Conservation (phyloP, 352 stramenopile species). For the Globisporangium nodosum region DNA sequence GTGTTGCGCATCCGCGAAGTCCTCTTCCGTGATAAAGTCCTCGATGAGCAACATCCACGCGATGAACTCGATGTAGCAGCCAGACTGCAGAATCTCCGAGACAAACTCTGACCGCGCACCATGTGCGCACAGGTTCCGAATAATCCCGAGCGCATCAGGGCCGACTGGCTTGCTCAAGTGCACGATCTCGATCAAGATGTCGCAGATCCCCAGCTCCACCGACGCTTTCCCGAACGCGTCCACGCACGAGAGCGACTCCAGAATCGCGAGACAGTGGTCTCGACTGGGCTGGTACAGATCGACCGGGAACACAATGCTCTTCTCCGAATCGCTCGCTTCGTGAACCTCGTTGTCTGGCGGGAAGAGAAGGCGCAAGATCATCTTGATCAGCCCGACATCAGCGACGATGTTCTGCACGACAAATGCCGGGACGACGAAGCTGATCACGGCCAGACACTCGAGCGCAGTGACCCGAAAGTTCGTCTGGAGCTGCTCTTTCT, state of each 20-base stretch:
- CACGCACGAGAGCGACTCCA: conserved; percentile 52
- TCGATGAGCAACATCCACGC: conserved; percentile 63
- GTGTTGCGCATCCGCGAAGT: conserved; percentile 43
- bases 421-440: conserved; percentile 41
- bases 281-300: conserved; percentile 63
- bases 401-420: conserved; percentile 54
- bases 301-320: conserved; percentile 41
- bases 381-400: conserved; percentile 60
- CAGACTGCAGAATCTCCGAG: conserved; percentile 62
- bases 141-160: conserved; percentile 45
- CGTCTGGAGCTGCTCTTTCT: conserved; percentile 38
- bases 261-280: conserved; percentile 50
- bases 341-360: conserved; percentile 76
- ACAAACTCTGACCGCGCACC: conserved; percentile 39
- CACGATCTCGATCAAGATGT: conserved; percentile 74
- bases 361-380: conserved; percentile 68
- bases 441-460: conserved; percentile 58
- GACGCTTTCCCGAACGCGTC: conserved; percentile 44
- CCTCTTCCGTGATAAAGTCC: conserved; percentile 55
- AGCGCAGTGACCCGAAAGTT: conserved; percentile 54
- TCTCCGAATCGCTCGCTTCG: conserved; percentile 41
- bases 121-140: conserved; percentile 60
- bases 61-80: conserved; percentile 77
- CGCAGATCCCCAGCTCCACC: conserved; percentile 60
- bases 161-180: conserved; percentile 56